Evolutionary conservation across 805 yeast species (phyloP).

Genomic region (Cephaloascus albidus): DNA sequence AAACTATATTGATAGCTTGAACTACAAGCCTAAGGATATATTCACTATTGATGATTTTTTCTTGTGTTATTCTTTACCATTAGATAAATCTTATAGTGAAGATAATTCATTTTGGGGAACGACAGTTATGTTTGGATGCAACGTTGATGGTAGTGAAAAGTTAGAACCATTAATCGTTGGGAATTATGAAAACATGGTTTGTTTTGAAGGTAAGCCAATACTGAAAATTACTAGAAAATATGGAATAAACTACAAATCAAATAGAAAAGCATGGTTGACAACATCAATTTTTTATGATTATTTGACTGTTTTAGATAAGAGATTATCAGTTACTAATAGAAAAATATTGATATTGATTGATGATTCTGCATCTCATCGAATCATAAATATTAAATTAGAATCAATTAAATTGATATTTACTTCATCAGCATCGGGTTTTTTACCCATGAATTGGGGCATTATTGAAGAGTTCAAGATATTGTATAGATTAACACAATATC

Average conservation of each 20-base stretch:
- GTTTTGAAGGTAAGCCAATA: conserved; percentile 26
- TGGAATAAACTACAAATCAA: conserved; percentile 47
- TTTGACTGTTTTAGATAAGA: conserved; percentile 49
- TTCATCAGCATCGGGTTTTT: conserved; percentile 20
- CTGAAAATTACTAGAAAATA: conserved; percentile 40
- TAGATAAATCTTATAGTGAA: conserved; percentile 43
- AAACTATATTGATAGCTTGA: conserved; percentile 23
- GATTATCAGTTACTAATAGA: conserved; percentile 35
- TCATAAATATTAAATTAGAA: conserved; percentile 29
- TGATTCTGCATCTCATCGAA: conserved; percentile 55
- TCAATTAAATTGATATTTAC: conserved; percentile 25
- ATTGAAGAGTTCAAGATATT: conserved; percentile 51
- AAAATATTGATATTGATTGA: conserved; percentile 49
- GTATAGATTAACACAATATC: conserved; percentile 50
- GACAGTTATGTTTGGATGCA: conserved; percentile 54
- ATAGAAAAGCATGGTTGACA: conserved; percentile 55
- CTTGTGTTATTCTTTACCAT: conserved; percentile 48
- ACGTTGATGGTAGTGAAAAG: conserved; percentile 55
- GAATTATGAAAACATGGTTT: conserved; percentile 37
- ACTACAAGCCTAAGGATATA: conserved; percentile 40
- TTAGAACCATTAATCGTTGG: conserved; percentile 54
- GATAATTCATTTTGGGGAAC: conserved; percentile 27
- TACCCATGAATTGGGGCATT: conserved; percentile 59
- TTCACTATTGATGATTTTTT: conserved; percentile 56
- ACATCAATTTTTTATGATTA: conserved; percentile 56